Evolutionary conservation across 2,329 filamentous ascomycete genomes (phyloP).

Genomic region (Chaetomium olivaceum): DNA sequence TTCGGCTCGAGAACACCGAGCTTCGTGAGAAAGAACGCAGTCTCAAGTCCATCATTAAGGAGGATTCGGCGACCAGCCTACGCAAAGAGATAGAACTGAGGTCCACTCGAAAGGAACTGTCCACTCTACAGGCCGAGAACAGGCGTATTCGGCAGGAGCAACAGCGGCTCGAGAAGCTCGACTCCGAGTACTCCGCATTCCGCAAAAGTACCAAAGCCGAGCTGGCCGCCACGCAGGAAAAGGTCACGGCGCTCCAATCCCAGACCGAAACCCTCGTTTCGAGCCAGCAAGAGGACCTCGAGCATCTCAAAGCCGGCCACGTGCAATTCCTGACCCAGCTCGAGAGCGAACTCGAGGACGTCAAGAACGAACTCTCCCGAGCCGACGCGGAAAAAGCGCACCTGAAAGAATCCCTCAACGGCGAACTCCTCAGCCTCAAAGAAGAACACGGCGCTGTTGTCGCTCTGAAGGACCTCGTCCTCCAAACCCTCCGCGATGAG

Average conservation of each 20-base stretch:
- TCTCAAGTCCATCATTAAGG: background rate
- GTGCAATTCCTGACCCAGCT: background rate
- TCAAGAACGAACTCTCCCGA: background rate
- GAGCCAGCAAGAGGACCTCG: background rate
- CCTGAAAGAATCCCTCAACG: background rate
- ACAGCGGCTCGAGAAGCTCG: background rate
- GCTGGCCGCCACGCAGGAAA: background rate
- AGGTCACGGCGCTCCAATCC: background rate
- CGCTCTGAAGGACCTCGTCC: too few species aligned
- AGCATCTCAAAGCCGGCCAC: background rate
- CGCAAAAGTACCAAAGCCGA: background rate
- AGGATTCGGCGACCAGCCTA: background rate
- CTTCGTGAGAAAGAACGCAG: background rate
- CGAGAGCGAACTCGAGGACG: background rate
- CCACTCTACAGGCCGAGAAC: background rate
- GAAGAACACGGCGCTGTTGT: too few species aligned
- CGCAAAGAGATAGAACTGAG: background rate
- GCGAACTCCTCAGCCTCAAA: background rate
- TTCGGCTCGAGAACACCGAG: background rate
- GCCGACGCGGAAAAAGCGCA: background rate
- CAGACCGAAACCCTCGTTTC: background rate
- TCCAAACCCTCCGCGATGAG: background rate
- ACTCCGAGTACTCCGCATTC: background rate
- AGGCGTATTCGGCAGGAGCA: background rate
- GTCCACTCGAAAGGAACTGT: background rate